phyloP scores from a whole-genome alignment of 2,329 filamentous ascomycete genomes.

The Penicillium italicum region DNA sequence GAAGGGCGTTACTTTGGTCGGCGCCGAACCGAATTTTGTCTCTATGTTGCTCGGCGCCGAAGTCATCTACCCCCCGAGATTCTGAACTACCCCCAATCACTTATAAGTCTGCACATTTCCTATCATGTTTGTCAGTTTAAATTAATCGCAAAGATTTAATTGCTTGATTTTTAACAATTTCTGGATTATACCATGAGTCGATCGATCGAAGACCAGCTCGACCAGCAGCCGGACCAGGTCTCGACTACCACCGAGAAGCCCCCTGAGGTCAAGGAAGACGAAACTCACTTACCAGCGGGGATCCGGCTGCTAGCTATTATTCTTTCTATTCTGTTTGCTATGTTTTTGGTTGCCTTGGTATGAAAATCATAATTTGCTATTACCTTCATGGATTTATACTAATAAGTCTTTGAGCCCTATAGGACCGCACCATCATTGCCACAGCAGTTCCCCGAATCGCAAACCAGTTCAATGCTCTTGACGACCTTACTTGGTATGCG shows the following conservation, averaged over 20 bases:
- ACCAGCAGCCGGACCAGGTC: background rate
- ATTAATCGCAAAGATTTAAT: background rate
- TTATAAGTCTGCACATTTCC: background rate
- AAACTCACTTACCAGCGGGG: background rate
- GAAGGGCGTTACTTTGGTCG: background rate
- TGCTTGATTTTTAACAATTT: background rate
- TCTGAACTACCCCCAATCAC: background rate
- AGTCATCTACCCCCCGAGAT: background rate
- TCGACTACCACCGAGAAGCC: background rate
- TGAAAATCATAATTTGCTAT: background rate
- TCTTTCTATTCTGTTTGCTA: constrained; percentile 5
- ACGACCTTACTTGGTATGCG: constrained; percentile 63
- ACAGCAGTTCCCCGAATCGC: constrained; percentile 26
- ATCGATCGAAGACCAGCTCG: background rate
- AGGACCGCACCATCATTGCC: constrained; percentile 43
- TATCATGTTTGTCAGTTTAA: background rate
- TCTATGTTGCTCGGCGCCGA: background rate
- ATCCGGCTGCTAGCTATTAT: background rate
- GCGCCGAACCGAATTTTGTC: background rate
- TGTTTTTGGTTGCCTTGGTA: constrained; percentile 7
- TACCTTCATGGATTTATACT: background rate
- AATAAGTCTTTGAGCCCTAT: constrained; percentile 34
- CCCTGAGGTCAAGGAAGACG: background rate
- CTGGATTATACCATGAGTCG: background rate
- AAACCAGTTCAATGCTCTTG: constrained; percentile 26